Percentiles rank a stretch among this genome's conserved stretches.
These are phyloP conservation scores for Aphanomyces stellatus DNA, from an alignment of 352 stramenopile genomes.

Conservation along the genomic window DNA sequence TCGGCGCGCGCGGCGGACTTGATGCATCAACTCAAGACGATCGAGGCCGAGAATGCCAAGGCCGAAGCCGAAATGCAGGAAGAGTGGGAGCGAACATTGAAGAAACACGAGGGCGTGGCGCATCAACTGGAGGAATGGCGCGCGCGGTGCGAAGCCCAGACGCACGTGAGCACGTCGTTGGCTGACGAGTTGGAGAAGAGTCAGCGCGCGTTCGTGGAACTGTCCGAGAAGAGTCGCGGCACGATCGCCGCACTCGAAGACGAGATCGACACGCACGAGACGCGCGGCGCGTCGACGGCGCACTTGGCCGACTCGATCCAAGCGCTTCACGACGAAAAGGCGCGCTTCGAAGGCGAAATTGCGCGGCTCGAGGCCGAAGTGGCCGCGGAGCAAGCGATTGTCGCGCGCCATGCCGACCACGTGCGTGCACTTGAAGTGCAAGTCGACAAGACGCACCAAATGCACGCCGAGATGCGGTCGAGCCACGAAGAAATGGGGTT, in stretches of 20 bases:
- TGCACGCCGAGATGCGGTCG: slow-evolving; percentile 1
- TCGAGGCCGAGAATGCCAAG: not conserved
- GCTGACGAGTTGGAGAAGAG: not conserved
- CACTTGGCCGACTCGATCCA: not conserved
- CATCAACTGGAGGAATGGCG: not conserved
- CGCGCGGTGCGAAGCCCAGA: not conserved
- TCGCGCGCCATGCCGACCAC: not conserved
- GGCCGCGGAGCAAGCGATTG: not conserved
- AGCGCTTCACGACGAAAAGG: slow-evolving; percentile 1
- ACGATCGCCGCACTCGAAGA: not conserved
- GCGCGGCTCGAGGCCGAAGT: not conserved
- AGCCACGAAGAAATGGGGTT: slow-evolving; percentile 1
- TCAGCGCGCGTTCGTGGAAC: not conserved
- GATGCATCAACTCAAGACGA: not conserved
- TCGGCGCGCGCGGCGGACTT: not conserved
- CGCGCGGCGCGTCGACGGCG: no score
- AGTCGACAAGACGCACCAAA: not conserved
- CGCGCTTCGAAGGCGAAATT: not conserved
- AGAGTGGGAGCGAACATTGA: not conserved
- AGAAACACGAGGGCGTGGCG: not conserved
- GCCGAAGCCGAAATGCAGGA: slow-evolving; percentile 2
- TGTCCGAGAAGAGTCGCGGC: not conserved
- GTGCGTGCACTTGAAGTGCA: not conserved
- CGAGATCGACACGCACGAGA: not conserved
- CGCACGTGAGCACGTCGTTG: not conserved